A percentile compares a stretch with the other conserved stretches of the same genome.
phyloP scores from a whole-genome alignment of 2,329 filamentous ascomycete genomes.

The Pseudocercospora vitis region DNA sequence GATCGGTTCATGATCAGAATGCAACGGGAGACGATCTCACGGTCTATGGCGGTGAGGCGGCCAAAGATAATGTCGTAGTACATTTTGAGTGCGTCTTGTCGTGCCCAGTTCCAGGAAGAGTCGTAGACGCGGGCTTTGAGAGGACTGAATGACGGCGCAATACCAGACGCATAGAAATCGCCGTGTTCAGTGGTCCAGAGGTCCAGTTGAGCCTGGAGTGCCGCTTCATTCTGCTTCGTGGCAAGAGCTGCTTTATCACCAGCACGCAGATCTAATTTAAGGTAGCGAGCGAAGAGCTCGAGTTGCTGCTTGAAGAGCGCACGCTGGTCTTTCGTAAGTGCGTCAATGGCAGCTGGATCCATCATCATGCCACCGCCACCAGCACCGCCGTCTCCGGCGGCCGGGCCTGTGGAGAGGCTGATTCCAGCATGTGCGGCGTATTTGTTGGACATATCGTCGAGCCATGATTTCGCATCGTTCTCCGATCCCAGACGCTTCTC shows the following conservation, averaged over 20 bases:
- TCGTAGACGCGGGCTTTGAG: constrained; percentile 96
- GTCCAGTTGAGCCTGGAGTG: constrained; percentile 89
- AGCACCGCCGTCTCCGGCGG: constrained; percentile 70
- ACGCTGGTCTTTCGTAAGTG: constrained; percentile 93
- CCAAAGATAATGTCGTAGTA: constrained; percentile 99
- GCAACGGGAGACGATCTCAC: constrained; percentile 97
- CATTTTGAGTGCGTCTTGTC: constrained; percentile 96
- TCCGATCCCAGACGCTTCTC: constrained; percentile 84
- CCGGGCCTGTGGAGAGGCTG: constrained; percentile 70
- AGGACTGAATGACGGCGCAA: constrained; percentile 88
- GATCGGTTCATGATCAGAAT: constrained; percentile 99
- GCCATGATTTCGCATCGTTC: constrained; percentile 84
- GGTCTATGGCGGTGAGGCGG: constrained; percentile 85
- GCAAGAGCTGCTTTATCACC: constrained; percentile 90
- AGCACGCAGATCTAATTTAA: constrained; percentile 95
- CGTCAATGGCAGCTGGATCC: constrained; percentile 95
- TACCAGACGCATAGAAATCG: constrained; percentile 91
- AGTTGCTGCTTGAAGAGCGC: constrained; percentile 98
- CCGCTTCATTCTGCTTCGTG: constrained; percentile 79
- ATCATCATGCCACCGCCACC: constrained; percentile 95
- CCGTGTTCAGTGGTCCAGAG: constrained; percentile 95
- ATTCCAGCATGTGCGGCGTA: constrained; percentile 84
- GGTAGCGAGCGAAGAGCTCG: constrained; percentile 88
- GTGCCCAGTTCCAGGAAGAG: constrained; percentile 98
- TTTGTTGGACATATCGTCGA: constrained; percentile 85